phyloP scores from a whole-genome alignment of 345 rosid species.

The Punica granatum region DNA sequence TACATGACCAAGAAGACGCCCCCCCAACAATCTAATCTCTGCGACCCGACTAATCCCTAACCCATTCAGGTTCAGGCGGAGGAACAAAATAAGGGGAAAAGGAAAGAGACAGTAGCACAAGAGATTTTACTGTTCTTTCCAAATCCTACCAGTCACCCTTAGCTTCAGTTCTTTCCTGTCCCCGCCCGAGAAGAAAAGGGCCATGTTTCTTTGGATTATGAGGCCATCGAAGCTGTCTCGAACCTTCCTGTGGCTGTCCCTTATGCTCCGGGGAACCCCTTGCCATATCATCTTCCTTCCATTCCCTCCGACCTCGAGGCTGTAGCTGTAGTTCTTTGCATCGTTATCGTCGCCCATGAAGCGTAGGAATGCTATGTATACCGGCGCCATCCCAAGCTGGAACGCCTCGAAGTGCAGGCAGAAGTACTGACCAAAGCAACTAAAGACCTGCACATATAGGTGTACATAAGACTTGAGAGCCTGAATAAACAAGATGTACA shows the following conservation, averaged over 20 bases:
- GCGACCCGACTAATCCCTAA: slow-evolving; percentile 12
- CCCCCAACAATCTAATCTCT: neutral
- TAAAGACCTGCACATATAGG: slow-evolving; percentile 42
- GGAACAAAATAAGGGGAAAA: neutral
- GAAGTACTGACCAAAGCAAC: slow-evolving; percentile 77
- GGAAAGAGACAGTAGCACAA: neutral
- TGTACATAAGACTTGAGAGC: neutral
- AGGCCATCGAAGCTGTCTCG: slow-evolving; percentile 82
- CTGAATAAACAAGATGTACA: neutral
- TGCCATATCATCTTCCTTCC: slow-evolving; percentile 75
- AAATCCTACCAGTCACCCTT: slow-evolving; percentile 73
- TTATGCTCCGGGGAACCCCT: slow-evolving; percentile 74
- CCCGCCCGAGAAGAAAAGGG: slow-evolving; percentile 76
- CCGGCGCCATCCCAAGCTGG: slow-evolving; percentile 75
- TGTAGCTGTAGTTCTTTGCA: slow-evolving; percentile 70
- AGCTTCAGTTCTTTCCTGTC: slow-evolving; percentile 75
- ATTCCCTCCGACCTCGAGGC: slow-evolving; percentile 82
- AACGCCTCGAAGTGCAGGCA: slow-evolving; percentile 79
- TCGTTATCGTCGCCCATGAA: slow-evolving; percentile 78
- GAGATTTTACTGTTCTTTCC: slow-evolving; percentile 60
- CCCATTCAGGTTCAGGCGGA: neutral
- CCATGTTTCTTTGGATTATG: slow-evolving; percentile 71
- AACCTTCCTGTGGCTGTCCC: slow-evolving; percentile 73
- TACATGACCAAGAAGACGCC: slow-evolving; percentile 25
- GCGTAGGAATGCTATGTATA: slow-evolving; percentile 67